These are phyloP conservation scores for Saccharomycopsis crataegensis DNA, from an alignment of 1,139 yeast genomes.

Conservation along the genomic window DNA sequence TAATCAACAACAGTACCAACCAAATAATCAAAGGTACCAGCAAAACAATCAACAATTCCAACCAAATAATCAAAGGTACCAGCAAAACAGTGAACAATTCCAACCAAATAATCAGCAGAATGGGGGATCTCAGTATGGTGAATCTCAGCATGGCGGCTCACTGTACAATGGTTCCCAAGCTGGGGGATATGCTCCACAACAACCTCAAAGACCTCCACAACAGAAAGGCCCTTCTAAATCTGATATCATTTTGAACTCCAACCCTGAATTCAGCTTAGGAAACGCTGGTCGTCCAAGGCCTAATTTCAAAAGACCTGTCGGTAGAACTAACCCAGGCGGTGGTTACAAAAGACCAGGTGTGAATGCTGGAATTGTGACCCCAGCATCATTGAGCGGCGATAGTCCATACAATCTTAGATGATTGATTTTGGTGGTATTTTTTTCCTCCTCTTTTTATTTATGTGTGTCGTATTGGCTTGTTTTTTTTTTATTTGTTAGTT, in stretches of 20 bases:
- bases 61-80: neutral
- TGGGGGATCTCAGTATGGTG: no score
- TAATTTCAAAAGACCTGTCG: slow-evolving; percentile 9
- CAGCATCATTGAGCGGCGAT: slow-evolving; percentile 17
- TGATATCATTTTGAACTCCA: slow-evolving; percentile 17
- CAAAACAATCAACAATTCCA: neutral
- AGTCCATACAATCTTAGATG: slow-evolving; percentile 19
- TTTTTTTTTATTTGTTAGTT: no score
- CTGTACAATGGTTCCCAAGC: neutral
- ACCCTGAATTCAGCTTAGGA: slow-evolving; percentile 20
- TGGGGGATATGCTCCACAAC: slow-evolving; percentile 1
- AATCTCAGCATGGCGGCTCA: neutral
- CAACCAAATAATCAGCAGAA: slow-evolving; percentile 4
- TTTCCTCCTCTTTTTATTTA: neutral
- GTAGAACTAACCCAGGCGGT: neutral
- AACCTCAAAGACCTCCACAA: slow-evolving; percentile 2
- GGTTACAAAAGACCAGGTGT: slow-evolving; percentile 14
- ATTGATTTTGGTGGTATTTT: neutral
- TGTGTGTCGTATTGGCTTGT: no score
- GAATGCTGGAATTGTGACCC: slow-evolving; percentile 4
- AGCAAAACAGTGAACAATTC: neutral
- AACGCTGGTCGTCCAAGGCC: slow-evolving; percentile 15
- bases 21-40: neutral
- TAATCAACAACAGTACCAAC: neutral
- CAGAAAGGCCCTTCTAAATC: slow-evolving; percentile 15